Base-by-base conservation (phyloP, 2,329 filamentous ascomycete species). In the Penicillium frequentans region DNA sequence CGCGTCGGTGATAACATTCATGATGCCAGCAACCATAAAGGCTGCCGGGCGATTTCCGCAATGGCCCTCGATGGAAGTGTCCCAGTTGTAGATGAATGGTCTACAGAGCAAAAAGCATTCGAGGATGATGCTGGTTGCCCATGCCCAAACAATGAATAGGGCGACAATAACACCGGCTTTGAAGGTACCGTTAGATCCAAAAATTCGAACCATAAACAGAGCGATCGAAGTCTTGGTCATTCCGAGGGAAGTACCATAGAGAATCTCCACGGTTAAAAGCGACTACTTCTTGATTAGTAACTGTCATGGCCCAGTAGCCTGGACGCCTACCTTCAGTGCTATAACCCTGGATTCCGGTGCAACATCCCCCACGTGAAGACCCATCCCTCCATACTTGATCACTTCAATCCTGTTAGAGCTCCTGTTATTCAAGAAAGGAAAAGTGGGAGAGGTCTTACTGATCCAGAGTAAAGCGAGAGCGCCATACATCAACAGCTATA, bases 1-100 rank as follows among this genome's bases (percentile, higher is more conserved):
- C n/a, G 23, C 19, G n/a, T 52, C 50, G n/a, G 42, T 52, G n/a
- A 45, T 24, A 7, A 52, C 4, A 16, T 52, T 52, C 39, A 52
- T 23, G 9, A 35, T 35, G 19, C 50, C 50, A 23, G 50, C 50
- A 8, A 52, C 19, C 10, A 52, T 21, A n/a, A 21, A 52, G 6
- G 39, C 26, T n/a, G 27, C 42, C 11, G 31, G 31, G 5, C 42
- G 24, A n/a, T 52, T 26, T 3, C 39, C 42, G 19, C 50, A 52
- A 9, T 3, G 8, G 3, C 50, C 50, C 14, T 19, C 3, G 5
- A 52, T 37, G 23, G 50, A 33, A 14, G 24, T 45, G 44, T 52
- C 39, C 50, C 50, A 52, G 26, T 52, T 52, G 19, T 52, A 52
- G 33, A n/a, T 37, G 16, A 37, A n/a, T 3, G 33, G 33, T 7